These are phyloP conservation scores for Pterocarpus macrocarpus DNA, from an alignment of 306 rosid genomes.

Conservation along the genomic window DNA sequence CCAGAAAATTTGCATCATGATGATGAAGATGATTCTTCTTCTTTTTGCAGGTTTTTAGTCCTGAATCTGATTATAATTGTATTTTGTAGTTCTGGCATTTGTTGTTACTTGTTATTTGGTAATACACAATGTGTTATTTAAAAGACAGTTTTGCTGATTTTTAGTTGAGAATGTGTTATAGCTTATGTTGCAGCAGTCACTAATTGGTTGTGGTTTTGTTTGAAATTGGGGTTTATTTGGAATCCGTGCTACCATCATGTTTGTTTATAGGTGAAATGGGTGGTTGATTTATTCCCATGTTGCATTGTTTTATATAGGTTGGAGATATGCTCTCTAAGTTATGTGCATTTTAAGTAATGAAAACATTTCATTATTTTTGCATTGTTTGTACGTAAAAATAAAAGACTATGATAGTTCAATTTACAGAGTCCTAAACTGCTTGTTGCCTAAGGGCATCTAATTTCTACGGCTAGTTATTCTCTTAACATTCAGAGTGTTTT, in stretches of 20 bases:
- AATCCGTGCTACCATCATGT: neutral
- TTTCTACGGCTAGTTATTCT: neutral
- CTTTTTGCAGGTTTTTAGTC: slow-evolving; percentile 58
- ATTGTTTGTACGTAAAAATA: too few relatives aligned
- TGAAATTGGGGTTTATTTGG: slow-evolving; percentile 33
- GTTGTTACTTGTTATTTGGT: slow-evolving; percentile 11
- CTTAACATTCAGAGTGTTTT: too few relatives aligned
- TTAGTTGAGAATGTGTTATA: slow-evolving; percentile 10
- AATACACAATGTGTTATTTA: slow-evolving; percentile 2
- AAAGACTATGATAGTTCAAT: too few relatives aligned
- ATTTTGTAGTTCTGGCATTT: slow-evolving; percentile 23
- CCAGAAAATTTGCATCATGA: neutral
- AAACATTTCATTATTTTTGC: neutral
- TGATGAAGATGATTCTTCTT: neutral
- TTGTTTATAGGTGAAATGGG: slow-evolving; percentile 14
- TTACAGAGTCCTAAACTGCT: neutral
- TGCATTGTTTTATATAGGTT: neutral
- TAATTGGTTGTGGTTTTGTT: slow-evolving; percentile 7
- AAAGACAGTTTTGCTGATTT: slow-evolving; percentile 41
- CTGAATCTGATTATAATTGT: slow-evolving; percentile 28
- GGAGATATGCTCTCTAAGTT: neutral
- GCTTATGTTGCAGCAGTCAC: slow-evolving; percentile 1
- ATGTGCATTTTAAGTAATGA: neutral
- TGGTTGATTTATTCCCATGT: neutral
- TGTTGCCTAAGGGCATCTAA: neutral